Evolutionary conservation across 169 alveolate species (phyloP).

Genomic region (Babesia ovata): DNA sequence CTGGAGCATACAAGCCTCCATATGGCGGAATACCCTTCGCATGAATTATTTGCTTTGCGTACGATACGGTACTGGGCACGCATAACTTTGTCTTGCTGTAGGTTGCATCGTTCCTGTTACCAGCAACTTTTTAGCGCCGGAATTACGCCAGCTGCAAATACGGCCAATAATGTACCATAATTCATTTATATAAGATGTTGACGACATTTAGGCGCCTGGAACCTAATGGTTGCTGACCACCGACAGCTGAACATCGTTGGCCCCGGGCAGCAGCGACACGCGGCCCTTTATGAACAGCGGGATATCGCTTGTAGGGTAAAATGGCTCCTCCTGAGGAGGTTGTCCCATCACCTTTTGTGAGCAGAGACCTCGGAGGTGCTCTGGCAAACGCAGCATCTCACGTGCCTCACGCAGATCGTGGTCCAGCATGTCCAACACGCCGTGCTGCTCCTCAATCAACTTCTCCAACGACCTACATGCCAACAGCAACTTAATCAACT

Average conservation of each 20-base stretch:
- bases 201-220: background rate
- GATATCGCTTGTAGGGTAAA: conserved; percentile 64
- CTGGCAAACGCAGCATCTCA: conserved; percentile 74
- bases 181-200: too few species aligned
- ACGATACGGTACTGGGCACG: too few species aligned
- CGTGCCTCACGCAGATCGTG: conserved; percentile 80
- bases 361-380: conserved; percentile 62
- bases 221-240: conserved; percentile 18
- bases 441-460: conserved; percentile 82
- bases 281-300: conserved; percentile 67
- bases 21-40: too few species aligned
- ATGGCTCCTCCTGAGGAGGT: conserved; percentile 45
- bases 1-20: too few species aligned
- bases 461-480: conserved; percentile 82
- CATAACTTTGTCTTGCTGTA: too few species aligned
- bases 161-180: too few species aligned
- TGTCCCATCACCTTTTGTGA: conserved; percentile 36
- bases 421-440: conserved; percentile 80
- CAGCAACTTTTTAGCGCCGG: too few species aligned
- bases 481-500: conserved; percentile 74
- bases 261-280: conserved; percentile 48
- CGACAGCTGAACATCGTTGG: conserved; percentile 36
- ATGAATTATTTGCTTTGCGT: too few species aligned
- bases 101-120: too few species aligned
- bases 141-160: too few species aligned